These are phyloP conservation scores for Chytriomyces sp. DNA, from an alignment of 192 early-diverging fungal genomes.

Conservation along the genomic window DNA sequence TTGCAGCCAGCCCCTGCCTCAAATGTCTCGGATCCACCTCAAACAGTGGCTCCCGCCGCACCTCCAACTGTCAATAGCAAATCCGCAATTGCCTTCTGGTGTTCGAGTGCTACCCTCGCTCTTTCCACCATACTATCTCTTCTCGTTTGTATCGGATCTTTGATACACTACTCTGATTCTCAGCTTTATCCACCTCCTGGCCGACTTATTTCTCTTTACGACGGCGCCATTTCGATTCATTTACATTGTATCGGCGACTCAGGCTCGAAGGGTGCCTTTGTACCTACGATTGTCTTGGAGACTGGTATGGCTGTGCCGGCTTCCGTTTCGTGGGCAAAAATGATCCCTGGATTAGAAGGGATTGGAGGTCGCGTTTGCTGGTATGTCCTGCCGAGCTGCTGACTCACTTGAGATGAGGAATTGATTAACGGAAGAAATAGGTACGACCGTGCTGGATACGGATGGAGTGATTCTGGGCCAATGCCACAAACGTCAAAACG, in stretches of 20 bases:
- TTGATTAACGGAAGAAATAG: not conserved
- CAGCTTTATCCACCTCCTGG: slow-evolving; percentile 4
- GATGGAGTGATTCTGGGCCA: slow-evolving; percentile 17
- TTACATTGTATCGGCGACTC: slow-evolving; percentile 3
- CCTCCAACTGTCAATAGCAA: too few species aligned
- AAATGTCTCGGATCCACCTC: too few species aligned
- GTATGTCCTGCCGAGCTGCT: not conserved
- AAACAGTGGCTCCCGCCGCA: too few species aligned
- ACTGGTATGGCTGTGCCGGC: slow-evolving; percentile 17
- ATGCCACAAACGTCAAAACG: slow-evolving; percentile 23
- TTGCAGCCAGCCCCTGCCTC: too few species aligned
- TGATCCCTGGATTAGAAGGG: not conserved
- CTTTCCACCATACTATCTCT: not conserved
- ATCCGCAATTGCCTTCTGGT: too few species aligned
- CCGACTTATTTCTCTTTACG: not conserved
- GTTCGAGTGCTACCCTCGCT: not conserved
- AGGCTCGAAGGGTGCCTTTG: not conserved
- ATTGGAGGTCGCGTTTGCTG: slow-evolving; percentile 9
- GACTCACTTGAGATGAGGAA: not conserved
- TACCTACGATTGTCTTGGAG: slow-evolving; percentile 27
- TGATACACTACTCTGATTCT: slow-evolving; percentile 11
- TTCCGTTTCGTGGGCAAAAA: slow-evolving; percentile 3
- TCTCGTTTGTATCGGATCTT: slow-evolving; percentile 1
- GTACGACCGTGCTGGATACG: slow-evolving; percentile 23
- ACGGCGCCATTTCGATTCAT: not conserved